Base-by-base conservation (phyloP, 129 eudicot species). In the Heracleum sosnowskyi region DNA sequence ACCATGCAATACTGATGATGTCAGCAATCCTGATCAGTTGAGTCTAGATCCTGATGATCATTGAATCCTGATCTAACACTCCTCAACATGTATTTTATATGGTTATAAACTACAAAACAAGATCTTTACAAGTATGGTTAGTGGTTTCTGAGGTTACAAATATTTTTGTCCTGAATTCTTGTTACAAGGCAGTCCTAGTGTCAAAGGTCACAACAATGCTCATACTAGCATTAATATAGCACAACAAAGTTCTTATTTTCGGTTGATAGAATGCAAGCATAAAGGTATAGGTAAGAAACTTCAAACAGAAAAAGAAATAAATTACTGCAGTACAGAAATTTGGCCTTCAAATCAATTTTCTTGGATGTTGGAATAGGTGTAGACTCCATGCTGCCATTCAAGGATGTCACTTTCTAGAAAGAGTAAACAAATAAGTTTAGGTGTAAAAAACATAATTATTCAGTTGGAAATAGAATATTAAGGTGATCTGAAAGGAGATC, bases 351-450 rank as follows among this genome's bases (percentile, higher is more conserved):
- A 75, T 90, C 96, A 57, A 88, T 83, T 83, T 95, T 95, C 86
- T 80, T 95, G 82, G 94, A 90, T 35, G 97, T 57, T 74, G 98
- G 87, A 68, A 95, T 95, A 16, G 89, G 68, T 29, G 96, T 91
- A 11, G 92, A 83, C 81, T 95, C 97, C 77, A 91, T 88, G 53
- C 89, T 90, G 68, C 96, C 89, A 79, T 88, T 95, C 35, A 95
- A 86, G 47, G 86, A 85, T 12, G 92, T 78, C 69, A 93, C 93
- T 39, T 66, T 76, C 66, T 39, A 35, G 41, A 18, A 75, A 62
- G 29, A 17, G 20, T 3, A 4, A 42, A 53, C 28, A 62, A 29
- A 0, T 17, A 42, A 39, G 12, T 22, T 40, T n/a, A 41, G 57
- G 37, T 22, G 63, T n/a, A 22, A 73, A 41, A 7, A 42, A 42